Evolutionary conservation across 371 early-diverging fungal genomes (phyloP).

Genomic region (Saksenaea vasiformis): DNA sequence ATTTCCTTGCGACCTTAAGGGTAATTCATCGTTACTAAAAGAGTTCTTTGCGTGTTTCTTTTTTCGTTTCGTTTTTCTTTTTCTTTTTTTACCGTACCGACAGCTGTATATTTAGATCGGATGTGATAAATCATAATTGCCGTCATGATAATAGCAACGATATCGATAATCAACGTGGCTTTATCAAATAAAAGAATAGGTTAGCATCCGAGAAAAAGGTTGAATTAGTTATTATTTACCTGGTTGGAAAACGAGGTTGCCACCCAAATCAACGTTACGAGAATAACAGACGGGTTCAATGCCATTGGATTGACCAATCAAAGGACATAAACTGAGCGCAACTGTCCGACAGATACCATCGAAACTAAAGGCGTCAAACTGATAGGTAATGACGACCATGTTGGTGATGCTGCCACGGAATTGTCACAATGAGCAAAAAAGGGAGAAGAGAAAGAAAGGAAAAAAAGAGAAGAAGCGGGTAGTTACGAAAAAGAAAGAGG

Average conservation of each 20-base stretch:
- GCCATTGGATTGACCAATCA: conserved; percentile 76
- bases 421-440: background rate
- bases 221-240: conserved; percentile 48
- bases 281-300: conserved; percentile 92
- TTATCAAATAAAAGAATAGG: conserved; percentile 3
- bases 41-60: background rate
- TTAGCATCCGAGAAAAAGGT: background rate
- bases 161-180: conserved; percentile 77
- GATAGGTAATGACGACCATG: conserved; percentile 47
- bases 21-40: background rate
- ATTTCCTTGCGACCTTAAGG: conserved; percentile 87
- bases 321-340: conserved; percentile 85
- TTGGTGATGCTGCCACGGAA: background rate
- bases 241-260: conserved; percentile 87
- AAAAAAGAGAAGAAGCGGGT: background rate
- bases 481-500: background rate
- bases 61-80: background rate
- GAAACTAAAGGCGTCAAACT: conserved; percentile 61
- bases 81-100: conserved; percentile 58
- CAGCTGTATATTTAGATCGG: conserved; percentile 90
- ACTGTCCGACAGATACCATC: conserved; percentile 82
- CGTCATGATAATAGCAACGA: conserved; percentile 87
- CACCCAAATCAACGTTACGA: conserved; percentile 83
- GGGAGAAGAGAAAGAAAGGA: background rate
- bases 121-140: conserved; percentile 91